Percentiles rank a stretch among this genome's conserved stretches.
These are phyloP conservation scores for Cryphonectria japonica DNA, from an alignment of 2,329 filamentous ascomycete genomes.

Conservation along the genomic window DNA sequence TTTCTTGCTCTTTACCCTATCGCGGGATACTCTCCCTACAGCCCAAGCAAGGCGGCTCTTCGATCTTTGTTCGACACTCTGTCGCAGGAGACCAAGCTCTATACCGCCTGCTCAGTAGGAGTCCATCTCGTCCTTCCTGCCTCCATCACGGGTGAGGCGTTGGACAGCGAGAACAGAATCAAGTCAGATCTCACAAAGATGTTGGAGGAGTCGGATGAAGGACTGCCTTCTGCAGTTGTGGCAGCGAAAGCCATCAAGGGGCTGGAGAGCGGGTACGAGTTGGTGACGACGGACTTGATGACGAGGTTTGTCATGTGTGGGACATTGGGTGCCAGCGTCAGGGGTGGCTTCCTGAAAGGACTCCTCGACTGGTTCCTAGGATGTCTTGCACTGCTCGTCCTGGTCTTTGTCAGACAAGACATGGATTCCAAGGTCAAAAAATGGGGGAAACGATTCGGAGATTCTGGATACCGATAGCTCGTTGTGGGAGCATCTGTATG, in stretches of 20 bases:
- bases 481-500: background rate
- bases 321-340: constrained; percentile 38
- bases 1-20: constrained; percentile 64
- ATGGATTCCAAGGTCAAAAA: constrained; percentile 44
- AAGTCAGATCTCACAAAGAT: constrained; percentile 45
- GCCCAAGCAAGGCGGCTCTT: constrained; percentile 69
- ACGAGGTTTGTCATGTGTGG: constrained; percentile 60
- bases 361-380: constrained; percentile 41
- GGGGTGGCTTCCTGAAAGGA: constrained; percentile 37
- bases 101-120: constrained; percentile 46
- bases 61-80: constrained; percentile 67
- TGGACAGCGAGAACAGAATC: constrained; percentile 42
- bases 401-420: constrained; percentile 43
- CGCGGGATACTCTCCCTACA: constrained; percentile 68
- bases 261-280: constrained; percentile 65
- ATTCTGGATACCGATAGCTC: constrained; percentile 6
- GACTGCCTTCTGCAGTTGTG: constrained; percentile 58
- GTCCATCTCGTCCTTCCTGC: constrained; percentile 70
- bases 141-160: constrained; percentile 64
- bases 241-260: constrained; percentile 60
- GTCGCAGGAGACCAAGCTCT: constrained; percentile 58
- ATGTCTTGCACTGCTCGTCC: constrained; percentile 41
- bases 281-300: constrained; percentile 64
- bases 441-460: constrained; percentile 39
- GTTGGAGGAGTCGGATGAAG: constrained; percentile 42